Conservation (phyloP, 441 rosid genomes). For the Gossypium gossypioides region DNA sequence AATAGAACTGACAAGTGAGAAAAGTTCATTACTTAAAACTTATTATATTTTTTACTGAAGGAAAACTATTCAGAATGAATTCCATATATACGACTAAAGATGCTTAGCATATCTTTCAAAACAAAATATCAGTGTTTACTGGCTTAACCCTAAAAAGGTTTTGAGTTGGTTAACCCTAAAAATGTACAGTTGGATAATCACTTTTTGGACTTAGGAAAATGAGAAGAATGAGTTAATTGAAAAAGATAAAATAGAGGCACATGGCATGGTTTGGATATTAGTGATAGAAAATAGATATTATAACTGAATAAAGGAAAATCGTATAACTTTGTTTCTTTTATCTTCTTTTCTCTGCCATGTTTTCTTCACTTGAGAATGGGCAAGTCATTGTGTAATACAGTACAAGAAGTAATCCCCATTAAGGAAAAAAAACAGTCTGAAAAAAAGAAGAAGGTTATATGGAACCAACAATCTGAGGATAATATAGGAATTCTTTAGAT, state of each 20-base stretch:
- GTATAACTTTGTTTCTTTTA: not conserved
- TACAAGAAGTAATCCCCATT: not conserved
- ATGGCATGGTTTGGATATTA: not conserved
- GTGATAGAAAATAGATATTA: not conserved
- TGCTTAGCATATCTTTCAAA: not conserved
- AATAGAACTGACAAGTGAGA: not conserved
- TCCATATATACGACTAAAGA: not conserved
- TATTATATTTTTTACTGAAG: not conserved
- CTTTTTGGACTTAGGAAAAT: not conserved
- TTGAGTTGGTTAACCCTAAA: not conserved
- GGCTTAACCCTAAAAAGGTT: not conserved
- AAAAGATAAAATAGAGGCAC: not conserved
- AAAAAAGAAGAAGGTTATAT: not conserved
- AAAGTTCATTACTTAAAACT: not conserved
- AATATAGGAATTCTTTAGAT: not conserved
- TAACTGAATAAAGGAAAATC: not conserved
- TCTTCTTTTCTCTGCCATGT: not conserved
- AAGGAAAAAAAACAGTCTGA: slow-evolving; percentile 1
- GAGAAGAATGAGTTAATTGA: not conserved
- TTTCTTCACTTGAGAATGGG: not conserved
- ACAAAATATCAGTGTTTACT: not conserved
- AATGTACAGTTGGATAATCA: not conserved
- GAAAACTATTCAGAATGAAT: not conserved
- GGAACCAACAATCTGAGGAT: not conserved
- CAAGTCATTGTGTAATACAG: not conserved